A percentile compares a stretch with the other conserved stretches of the same genome.
These are phyloP conservation scores for Rhizopogon roseolus DNA, from an alignment of 768 basidiomycete species.

Conservation along the genomic window DNA sequence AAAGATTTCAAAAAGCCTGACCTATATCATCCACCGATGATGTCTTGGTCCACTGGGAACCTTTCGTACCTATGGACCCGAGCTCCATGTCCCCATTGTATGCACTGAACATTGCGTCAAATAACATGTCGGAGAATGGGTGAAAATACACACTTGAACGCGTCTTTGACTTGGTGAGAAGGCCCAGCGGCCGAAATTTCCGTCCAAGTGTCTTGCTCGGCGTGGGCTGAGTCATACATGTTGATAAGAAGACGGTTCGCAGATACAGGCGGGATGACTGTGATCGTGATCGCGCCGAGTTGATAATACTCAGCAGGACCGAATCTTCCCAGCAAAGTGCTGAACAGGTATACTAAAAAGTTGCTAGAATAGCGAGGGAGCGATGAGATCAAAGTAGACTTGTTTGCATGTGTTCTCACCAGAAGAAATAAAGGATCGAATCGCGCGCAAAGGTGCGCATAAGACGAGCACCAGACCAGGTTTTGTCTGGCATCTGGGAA, in stretches of 20 bases:
- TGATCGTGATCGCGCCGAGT: neutral
- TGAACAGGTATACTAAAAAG: slow-evolving; percentile 1
- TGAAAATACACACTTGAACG: neutral
- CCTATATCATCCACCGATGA: neutral
- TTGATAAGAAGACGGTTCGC: neutral
- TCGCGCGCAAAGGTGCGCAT: slow-evolving; percentile 1
- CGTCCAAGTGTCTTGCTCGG: neutral
- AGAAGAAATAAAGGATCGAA: slow-evolving; percentile 4
- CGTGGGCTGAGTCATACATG: neutral
- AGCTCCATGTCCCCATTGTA: neutral
- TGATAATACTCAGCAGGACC: neutral
- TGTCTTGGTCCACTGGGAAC: neutral
- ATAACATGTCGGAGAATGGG: neutral
- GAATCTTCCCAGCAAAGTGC: neutral
- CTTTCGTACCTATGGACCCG: neutral
- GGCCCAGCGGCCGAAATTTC: too few relatives aligned
- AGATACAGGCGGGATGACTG: neutral
- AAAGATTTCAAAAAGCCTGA: neutral
- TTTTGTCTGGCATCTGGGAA: slow-evolving; percentile 1
- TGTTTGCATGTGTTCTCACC: neutral
- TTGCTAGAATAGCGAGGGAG: neutral
- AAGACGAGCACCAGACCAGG: slow-evolving; percentile 4
- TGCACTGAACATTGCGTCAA: neutral
- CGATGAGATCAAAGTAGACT: neutral
- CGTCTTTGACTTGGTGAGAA: neutral